Evolutionary conservation across 78 protist genomes (phyloP).

Genomic region (Protostelium mycophagum): DNA sequence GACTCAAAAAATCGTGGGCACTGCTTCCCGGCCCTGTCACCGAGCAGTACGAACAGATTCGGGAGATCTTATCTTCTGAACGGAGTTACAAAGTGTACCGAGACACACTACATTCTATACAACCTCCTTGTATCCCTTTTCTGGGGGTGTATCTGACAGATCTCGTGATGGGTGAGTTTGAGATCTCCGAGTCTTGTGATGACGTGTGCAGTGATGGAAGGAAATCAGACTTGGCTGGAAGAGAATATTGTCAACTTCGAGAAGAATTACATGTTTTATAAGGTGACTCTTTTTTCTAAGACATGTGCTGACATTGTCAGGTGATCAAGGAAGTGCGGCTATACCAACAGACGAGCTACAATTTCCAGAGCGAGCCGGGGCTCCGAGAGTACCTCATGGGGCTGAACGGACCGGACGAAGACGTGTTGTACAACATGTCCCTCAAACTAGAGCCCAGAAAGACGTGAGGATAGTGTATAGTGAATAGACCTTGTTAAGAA

Average conservation of each 20-base stretch:
- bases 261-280: neutral
- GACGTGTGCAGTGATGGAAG: neutral
- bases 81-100: constrained; percentile 34
- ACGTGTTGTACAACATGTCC: neutral
- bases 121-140: constrained; percentile 34
- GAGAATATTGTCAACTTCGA: neutral
- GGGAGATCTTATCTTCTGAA: constrained; percentile 33
- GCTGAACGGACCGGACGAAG: neutral
- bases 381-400: neutral
- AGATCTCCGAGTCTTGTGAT: neutral
- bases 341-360: neutral
- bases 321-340: neutral
- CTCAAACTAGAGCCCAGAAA: neutral
- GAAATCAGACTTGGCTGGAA: neutral
- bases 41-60: constrained; percentile 27
- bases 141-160: constrained; percentile 58
- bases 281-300: neutral
- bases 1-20: constrained; percentile 56
- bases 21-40: constrained; percentile 23
- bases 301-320: neutral
- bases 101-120: constrained; percentile 35
- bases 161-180: constrained; percentile 3
- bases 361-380: neutral
- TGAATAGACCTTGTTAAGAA: too few species aligned
- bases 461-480: too few species aligned